Evolutionary conservation across 75 land plant genomes (phyloP), one percentile per base, ranked within the genome.

Genomic region (Azolla pinnata): DNA sequence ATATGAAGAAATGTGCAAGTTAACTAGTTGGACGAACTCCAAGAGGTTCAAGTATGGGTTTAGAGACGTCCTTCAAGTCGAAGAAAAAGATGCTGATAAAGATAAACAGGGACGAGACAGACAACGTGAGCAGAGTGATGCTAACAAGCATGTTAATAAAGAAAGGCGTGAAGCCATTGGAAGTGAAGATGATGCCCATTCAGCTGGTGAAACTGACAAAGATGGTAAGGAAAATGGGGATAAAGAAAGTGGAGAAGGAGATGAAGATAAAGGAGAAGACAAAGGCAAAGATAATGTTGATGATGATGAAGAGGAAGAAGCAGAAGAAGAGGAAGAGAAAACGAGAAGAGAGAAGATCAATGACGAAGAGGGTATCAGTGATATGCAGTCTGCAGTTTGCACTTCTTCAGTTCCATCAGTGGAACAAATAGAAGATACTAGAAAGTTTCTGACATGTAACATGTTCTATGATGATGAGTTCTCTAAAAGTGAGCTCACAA

Each of bases 221-320:
- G 49, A 46, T 14, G 14, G 21, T 4, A 4, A 4, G 4, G 21
- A 46, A 17, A 23, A 46, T 18, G 14, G 49, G 21, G 49, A 23
- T 23, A 46, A 46, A 23, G 14, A 46, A 14, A 23, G 21, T 46
- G 49, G 49, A 2, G 49, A 46, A 46, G 49, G 49, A 17, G 49
- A 17, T 46, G 49, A 46, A 17, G 49, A 46, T n/a, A n/a, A n/a
- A 46, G 49, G 49, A 18, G 21, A 46, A 46, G 49, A 46, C 21
- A 3, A 46, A 46, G 14, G 21, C 4, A 46, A 46, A 46, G 2
- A 4, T 2, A 23, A 46, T 18, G 14, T 7, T 7, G 42, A 38
- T 7, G 12, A 46, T 2, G 49, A 46, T 18, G 17, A 4, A 14
- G 49, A 46, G 49, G 49, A 46, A 14, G 49, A 46, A 23, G 49